Base-by-base conservation (phyloP, 2,329 filamentous ascomycete genomes). In the Pseudogymnoascus sp. region DNA sequence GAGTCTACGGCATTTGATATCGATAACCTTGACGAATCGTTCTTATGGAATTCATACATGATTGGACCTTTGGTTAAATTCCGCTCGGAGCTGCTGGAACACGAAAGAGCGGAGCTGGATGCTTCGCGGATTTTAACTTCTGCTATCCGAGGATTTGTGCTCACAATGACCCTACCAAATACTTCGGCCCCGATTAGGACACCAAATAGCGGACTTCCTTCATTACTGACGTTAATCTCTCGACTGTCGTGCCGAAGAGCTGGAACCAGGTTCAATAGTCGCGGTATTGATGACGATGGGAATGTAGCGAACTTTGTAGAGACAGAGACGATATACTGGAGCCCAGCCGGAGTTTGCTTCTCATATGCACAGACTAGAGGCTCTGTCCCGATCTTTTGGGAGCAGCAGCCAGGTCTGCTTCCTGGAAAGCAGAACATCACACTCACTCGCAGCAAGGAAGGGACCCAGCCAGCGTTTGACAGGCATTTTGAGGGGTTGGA, bases 221-320 rank as follows among this genome's bases (percentile, higher is more conserved):
- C 91, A 1, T 88, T 85, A 60, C 78, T 99, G 68, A 97, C 92
- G 0, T 79, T 97, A 20, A 94, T 97, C 64, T 97, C 94, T 1
- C 84, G 94, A 32, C 79, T 97, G 37, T 97, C 94, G 1, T 97
- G 92, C 70, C 83, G 86, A 67, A 85, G 93, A 75, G 94, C 94
- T 16, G 94, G 94, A 20, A 99, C 94, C 14, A 84, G 94, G 39
- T 99, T 97, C 79, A 97, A 97, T 73, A 88, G 93, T n/a, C 83
- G 94, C 67, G 94, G 94, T 38, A 96, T 99, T 65, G 94, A 99
- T 70, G 94, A 99, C 71, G 91, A 97, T 70, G 94, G 94, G 12
- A 91, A 97, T 68, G 94, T 97, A 28, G 92, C 94, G 63, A 99
- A 99, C 73, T 99, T 96, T 74, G 94, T 97, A n/a, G 94, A 99